Conservation (phyloP, 805 yeast genomes). For the Saturnispora mendoncae region DNA sequence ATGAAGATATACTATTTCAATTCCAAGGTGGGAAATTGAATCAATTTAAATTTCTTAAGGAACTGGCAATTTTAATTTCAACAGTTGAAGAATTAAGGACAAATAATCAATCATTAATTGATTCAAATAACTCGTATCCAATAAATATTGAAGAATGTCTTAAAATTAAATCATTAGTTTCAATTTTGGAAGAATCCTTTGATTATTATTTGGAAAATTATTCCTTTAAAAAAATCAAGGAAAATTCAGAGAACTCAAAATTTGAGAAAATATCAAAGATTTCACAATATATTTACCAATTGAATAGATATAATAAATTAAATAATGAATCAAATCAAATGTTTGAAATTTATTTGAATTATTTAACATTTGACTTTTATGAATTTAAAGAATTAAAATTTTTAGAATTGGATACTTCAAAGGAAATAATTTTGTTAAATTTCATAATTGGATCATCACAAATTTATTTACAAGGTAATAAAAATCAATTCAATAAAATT, state of each 20-base stretch:
- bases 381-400: constrained; percentile 26
- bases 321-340: constrained; percentile 14
- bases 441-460: constrained; percentile 34
- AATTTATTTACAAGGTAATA: constrained; percentile 24
- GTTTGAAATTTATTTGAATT: constrained; percentile 35
- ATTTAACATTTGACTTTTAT: constrained; percentile 35
- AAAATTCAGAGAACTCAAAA: constrained; percentile 14
- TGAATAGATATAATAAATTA: constrained; percentile 26
- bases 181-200: constrained; percentile 26
- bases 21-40: constrained; percentile 18
- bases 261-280: constrained; percentile 17
- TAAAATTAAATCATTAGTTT: constrained; percentile 23
- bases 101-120: constrained; percentile 31
- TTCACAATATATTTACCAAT: constrained; percentile 29
- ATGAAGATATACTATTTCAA: constrained; percentile 21
- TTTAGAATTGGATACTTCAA: constrained; percentile 19
- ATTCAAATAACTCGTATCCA: constrained; percentile 19
- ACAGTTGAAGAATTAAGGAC: constrained; percentile 35
- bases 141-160: constrained; percentile 26
- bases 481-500: constrained; percentile 14
- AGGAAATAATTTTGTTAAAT: constrained; percentile 30
- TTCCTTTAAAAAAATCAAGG: constrained; percentile 9
- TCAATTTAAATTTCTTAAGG: constrained; percentile 29
- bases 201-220: constrained; percentile 19
- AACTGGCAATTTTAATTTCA: constrained; percentile 48